A percentile compares a stretch with the other conserved stretches of the same genome.
Evolutionary conservation across 2,329 filamentous ascomycete species (phyloP).

Genomic region (Exophiala xenobiotica): DNA sequence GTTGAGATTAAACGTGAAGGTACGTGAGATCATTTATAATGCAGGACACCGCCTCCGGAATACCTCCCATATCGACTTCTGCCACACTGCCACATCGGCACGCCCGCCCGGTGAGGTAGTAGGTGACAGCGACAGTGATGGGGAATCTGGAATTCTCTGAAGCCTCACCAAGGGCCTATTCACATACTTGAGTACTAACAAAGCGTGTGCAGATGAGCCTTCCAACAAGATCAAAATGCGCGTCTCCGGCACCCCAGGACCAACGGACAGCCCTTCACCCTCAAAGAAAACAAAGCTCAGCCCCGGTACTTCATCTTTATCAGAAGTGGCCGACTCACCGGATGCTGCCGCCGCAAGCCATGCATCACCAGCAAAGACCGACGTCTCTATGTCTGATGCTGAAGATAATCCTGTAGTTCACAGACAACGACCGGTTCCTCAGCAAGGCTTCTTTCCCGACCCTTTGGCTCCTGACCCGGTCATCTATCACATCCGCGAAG

Average conservation of each 20-base stretch:
- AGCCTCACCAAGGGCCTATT: too few species aligned
- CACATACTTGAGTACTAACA: too few species aligned
- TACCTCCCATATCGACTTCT: background rate
- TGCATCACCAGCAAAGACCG: conserved; percentile 60
- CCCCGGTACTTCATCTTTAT: conserved; percentile 32
- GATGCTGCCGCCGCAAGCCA: conserved; percentile 51
- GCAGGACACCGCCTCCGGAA: conserved; percentile 3
- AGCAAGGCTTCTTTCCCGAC: conserved; percentile 89
- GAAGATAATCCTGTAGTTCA: conserved; percentile 49
- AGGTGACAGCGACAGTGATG: too few species aligned
- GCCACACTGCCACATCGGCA: background rate
- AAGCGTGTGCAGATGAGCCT: conserved; percentile 19
- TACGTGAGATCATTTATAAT: conserved; percentile 35
- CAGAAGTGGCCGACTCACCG: conserved; percentile 32
- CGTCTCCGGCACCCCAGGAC: conserved; percentile 22
- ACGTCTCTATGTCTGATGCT: conserved; percentile 60
- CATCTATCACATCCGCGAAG: conserved; percentile 83
- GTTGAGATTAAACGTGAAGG: conserved; percentile 58
- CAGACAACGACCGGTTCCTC: conserved; percentile 62
- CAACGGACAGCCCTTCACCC: conserved; percentile 30
- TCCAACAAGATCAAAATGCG: conserved; percentile 20
- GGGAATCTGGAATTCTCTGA: too few species aligned
- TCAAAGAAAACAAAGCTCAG: conserved; percentile 33
- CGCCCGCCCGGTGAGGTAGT: too few species aligned
- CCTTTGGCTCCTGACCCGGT: conserved; percentile 88